phyloP scores from a whole-genome alignment of 139 green algal genomes.

The Tetradesmus lagerheimii region DNA sequence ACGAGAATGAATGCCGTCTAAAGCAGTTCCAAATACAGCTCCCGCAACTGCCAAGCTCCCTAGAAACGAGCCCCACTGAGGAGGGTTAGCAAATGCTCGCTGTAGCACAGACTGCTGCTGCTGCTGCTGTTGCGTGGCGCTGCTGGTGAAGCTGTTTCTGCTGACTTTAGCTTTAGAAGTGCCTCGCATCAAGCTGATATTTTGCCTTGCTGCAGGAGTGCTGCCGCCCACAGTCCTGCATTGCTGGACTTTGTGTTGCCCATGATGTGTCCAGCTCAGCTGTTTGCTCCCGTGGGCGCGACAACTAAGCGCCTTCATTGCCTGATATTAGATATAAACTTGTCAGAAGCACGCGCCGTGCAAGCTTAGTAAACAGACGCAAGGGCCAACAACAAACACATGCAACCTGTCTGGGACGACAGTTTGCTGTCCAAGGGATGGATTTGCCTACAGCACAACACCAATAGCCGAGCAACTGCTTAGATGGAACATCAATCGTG shows the following conservation, averaged over 20 bases:
- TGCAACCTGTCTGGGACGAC: not conserved
- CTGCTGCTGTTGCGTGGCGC: not conserved
- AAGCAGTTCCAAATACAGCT: conserved; percentile 54
- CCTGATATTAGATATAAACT: not conserved
- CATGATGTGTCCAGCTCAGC: not conserved
- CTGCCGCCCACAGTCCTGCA: not conserved
- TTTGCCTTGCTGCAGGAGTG: not conserved
- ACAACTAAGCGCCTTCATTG: not conserved
- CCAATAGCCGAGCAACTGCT: not conserved
- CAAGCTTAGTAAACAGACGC: not conserved
- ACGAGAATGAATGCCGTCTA: conserved; percentile 73
- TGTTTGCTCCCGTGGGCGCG: not conserved
- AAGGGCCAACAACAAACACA: not conserved
- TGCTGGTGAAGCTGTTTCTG: not conserved
- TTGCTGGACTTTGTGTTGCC: not conserved
- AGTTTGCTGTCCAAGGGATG: not conserved
- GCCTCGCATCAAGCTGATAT: not conserved
- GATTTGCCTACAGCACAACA: not conserved
- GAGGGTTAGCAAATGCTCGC: not conserved
- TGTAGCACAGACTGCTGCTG: conserved; percentile 5
- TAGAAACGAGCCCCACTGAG: not conserved
- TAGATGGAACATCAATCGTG: not conserved
- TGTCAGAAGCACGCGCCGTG: not conserved
- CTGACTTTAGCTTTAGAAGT: not conserved
- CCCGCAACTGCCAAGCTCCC: not conserved